Evolutionary conservation across 2,329 filamentous ascomycete species (phyloP).

Genomic region (Aaosphaeria arxii): DNA sequence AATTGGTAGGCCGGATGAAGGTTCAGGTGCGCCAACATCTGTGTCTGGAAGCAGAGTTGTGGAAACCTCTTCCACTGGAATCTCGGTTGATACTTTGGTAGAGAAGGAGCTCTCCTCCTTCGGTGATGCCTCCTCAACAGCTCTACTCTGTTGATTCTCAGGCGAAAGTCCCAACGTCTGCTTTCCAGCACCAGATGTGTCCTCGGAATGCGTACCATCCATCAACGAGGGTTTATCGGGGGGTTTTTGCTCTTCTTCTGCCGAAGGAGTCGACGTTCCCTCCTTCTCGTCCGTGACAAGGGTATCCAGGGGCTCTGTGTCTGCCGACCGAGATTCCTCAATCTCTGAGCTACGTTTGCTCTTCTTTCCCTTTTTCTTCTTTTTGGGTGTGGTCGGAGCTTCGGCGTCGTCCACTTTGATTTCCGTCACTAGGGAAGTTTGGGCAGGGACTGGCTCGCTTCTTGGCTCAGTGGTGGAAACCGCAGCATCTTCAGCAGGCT

Average conservation of each 20-base stretch:
- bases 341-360: background rate
- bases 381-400: background rate
- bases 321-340: background rate
- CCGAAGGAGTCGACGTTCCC: background rate
- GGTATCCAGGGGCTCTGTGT: too few relatives aligned
- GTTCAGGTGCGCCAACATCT: background rate
- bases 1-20: background rate
- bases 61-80: background rate
- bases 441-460: too few relatives aligned
- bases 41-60: background rate
- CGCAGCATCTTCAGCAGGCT: background rate
- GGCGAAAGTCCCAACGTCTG: too few relatives aligned
- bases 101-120: background rate
- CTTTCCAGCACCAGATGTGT: too few relatives aligned
- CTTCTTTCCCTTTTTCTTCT: slow-evolving; percentile 5
- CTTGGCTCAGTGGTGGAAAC: background rate
- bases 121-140: background rate
- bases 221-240: background rate
- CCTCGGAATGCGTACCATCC: too few relatives aligned
- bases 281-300: too few relatives aligned
- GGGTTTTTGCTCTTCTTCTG: background rate
- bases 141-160: too few relatives aligned
- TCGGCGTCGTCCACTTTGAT: background rate
- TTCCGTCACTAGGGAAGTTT: too few relatives aligned
- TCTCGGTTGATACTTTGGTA: background rate